These are phyloP conservation scores for Pythium volutum DNA, from an alignment of 352 stramenopile species.

Conservation along the genomic window DNA sequence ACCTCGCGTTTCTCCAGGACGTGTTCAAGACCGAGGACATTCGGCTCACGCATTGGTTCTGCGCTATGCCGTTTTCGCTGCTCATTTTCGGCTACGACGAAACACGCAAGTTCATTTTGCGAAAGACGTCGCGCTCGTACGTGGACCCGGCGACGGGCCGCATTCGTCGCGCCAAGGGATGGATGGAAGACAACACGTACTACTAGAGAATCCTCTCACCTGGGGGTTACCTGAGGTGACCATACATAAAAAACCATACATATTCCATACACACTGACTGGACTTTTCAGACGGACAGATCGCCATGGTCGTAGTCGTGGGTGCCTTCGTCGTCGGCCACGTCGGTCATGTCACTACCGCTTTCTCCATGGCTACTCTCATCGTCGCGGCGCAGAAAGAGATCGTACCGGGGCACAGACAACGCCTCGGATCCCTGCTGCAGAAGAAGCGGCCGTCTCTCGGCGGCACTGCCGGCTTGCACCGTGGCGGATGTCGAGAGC, in stretches of 20 bases:
- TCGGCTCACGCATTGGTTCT: conserved; percentile 80
- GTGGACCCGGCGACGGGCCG: conserved; percentile 53
- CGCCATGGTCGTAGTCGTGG: neutral
- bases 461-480: neutral
- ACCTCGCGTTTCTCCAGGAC: conserved; percentile 61
- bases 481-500: too few relatives aligned
- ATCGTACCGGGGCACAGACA: conserved; percentile 35
- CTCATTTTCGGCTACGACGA: conserved; percentile 87
- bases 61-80: conserved; percentile 77
- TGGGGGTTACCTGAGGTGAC: too few relatives aligned
- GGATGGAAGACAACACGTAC: conserved; percentile 82
- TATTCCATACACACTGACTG: neutral
- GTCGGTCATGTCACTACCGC: conserved; percentile 22
- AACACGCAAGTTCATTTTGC: conserved; percentile 82
- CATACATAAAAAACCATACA: neutral
- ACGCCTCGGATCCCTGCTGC: conserved; percentile 19
- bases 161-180: conserved; percentile 54
- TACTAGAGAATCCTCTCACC: conserved; percentile 64
- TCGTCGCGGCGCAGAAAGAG: conserved; percentile 17
- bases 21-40: conserved; percentile 77
- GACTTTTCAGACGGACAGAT: neutral
- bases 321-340: conserved; percentile 13
- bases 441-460: conserved; percentile 16
- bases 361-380: neutral
- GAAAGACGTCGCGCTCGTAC: conserved; percentile 55